These are phyloP conservation scores for Populus alba DNA, from an alignment of 345 rosid species.

Conservation along the genomic window DNA sequence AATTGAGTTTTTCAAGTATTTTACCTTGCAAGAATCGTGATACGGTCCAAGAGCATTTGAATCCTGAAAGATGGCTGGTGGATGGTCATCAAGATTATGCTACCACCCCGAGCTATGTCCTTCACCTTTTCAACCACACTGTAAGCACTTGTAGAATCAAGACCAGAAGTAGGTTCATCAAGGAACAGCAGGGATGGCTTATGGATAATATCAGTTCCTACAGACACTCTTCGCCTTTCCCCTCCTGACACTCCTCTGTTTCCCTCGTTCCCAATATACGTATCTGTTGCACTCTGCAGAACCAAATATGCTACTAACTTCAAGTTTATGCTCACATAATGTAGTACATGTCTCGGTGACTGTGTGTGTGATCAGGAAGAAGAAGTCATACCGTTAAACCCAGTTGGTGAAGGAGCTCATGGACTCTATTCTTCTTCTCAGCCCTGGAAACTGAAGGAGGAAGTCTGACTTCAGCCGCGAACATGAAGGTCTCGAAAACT, in stretches of 20 bases:
- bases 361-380: background rate
- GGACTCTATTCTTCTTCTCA: slow-evolving; percentile 68
- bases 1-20: background rate
- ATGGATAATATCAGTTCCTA: slow-evolving; percentile 82
- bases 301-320: background rate
- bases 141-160: slow-evolving; percentile 78
- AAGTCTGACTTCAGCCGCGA: slow-evolving; percentile 81
- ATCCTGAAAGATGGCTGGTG: slow-evolving; percentile 76
- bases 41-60: slow-evolving; percentile 56
- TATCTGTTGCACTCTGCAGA: slow-evolving; percentile 43
- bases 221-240: slow-evolving; percentile 70
- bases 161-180: slow-evolving; percentile 88
- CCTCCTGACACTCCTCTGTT: slow-evolving; percentile 85
- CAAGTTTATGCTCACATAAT: background rate
- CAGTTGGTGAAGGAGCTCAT: slow-evolving; percentile 63
- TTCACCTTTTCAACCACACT: slow-evolving; percentile 86
- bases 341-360: background rate
- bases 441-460: slow-evolving; percentile 59
- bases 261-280: slow-evolving; percentile 73
- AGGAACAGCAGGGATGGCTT: slow-evolving; percentile 76
- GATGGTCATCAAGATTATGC: slow-evolving; percentile 73
- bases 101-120: slow-evolving; percentile 67
- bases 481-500: slow-evolving; percentile 76
- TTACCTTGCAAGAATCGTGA: slow-evolving; percentile 28
- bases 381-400: slow-evolving; percentile 51